Conservation (phyloP, 2,329 filamentous ascomycete species). For the Penicillium vulpinum region DNA sequence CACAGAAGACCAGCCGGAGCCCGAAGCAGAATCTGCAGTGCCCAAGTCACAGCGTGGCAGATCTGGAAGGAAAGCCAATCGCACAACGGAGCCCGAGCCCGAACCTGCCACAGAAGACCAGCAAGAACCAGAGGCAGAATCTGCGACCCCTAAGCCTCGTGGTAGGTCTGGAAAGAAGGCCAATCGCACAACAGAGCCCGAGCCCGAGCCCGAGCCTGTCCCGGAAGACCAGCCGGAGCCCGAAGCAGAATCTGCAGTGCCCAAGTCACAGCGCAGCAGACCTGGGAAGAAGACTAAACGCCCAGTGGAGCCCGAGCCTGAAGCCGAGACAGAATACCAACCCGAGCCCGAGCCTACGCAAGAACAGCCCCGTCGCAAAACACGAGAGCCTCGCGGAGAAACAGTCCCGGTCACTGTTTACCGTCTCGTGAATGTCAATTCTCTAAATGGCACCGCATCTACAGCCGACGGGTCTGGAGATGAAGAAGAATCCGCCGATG, state of each 20-base stretch:
- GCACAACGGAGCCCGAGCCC: constrained; percentile 4
- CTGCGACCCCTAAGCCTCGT: constrained; percentile 1
- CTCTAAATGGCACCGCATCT: constrained; percentile 27
- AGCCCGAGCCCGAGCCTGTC: neutral
- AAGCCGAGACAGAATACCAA: constrained; percentile 2
- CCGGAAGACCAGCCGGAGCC: constrained; percentile 3
- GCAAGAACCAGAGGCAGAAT: neutral
- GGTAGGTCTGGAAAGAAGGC: constrained; percentile 11
- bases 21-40: constrained; percentile 5
- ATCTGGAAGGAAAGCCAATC: constrained; percentile 9
- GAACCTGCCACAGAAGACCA: no score
- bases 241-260: constrained; percentile 5
- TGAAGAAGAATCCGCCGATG: constrained; percentile 33
- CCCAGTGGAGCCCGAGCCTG: constrained; percentile 7
- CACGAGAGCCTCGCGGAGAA: constrained; percentile 35
- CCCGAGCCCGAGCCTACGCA: constrained; percentile 2
- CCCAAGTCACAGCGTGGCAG: constrained; percentile 4
- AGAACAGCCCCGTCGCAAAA: constrained; percentile 23
- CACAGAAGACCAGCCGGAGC: neutral
- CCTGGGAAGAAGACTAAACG: constrained; percentile 9
- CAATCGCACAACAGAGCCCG: neutral
- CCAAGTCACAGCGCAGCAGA: constrained; percentile 3
- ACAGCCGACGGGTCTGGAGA: constrained; percentile 22
- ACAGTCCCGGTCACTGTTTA: constrained; percentile 46
- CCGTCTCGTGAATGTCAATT: constrained; percentile 38